These are phyloP conservation scores for Citrus hindsii DNA, from an alignment of 345 rosid genomes.

Conservation along the genomic window DNA sequence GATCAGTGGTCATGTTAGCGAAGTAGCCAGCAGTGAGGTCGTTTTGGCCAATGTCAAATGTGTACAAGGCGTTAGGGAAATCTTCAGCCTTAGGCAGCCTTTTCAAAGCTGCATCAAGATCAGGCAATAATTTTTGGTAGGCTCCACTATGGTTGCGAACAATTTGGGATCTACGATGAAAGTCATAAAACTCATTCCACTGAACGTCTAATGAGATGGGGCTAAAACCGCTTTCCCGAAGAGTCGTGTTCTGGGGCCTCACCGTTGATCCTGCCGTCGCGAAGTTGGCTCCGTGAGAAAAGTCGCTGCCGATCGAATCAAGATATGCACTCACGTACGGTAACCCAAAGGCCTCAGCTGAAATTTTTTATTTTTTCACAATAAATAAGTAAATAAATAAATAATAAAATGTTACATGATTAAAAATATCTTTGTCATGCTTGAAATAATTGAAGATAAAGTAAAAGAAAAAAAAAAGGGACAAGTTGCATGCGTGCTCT, in stretches of 20 bases:
- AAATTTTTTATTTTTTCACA: neutral
- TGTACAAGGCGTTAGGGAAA: constrained; percentile 52
- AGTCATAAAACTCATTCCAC: constrained; percentile 46
- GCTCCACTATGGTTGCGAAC: constrained; percentile 50
- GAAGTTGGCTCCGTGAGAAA: constrained; percentile 82
- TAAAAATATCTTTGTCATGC: neutral
- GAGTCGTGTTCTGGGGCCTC: constrained; percentile 68
- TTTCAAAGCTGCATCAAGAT: constrained; percentile 29
- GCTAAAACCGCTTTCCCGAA: constrained; percentile 71
- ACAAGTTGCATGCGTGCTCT: neutral
- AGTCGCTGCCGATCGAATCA: constrained; percentile 75
- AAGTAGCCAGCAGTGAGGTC: constrained; percentile 63
- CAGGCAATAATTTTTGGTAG: constrained; percentile 39
- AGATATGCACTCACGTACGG: constrained; percentile 76
- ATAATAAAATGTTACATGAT: too few relatives aligned
- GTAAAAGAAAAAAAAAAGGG: neutral
- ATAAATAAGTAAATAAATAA: neutral
- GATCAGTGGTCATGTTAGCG: constrained; percentile 36
- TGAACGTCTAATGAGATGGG: constrained; percentile 83
- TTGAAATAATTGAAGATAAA: neutral
- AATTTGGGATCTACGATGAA: constrained; percentile 55
- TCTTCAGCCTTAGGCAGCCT: constrained; percentile 41
- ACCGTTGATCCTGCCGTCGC: constrained; percentile 93
- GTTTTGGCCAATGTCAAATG: constrained; percentile 76
- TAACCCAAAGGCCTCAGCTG: constrained; percentile 58